phyloP scores from a whole-genome alignment of 2,329 filamentous ascomycete genomes.

The Colletotrichum orchidophilum region DNA sequence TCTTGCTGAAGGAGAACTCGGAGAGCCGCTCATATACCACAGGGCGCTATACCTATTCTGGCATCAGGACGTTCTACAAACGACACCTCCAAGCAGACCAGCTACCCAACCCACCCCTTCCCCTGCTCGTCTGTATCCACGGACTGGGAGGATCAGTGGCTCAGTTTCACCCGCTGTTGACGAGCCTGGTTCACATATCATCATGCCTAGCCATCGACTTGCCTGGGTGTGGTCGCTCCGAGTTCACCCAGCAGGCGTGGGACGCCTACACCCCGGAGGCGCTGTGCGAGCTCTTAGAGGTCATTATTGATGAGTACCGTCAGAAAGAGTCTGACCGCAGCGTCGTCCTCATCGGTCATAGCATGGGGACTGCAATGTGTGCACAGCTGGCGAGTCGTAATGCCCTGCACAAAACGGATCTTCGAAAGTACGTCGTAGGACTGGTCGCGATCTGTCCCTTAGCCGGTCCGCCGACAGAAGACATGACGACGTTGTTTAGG shows the following conservation, averaged over 20 bases:
- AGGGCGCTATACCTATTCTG: conserved; percentile 73
- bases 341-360: conserved; percentile 86
- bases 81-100: conserved; percentile 85
- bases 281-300: conserved; percentile 78
- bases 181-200: conserved; percentile 82
- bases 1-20: conserved; percentile 82
- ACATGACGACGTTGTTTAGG: conserved; percentile 56
- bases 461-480: conserved; percentile 67
- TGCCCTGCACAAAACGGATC: conserved; percentile 54
- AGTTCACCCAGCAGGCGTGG: conserved; percentile 76
- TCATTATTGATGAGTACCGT: conserved; percentile 78
- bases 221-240: conserved; percentile 86
- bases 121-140: conserved; percentile 90
- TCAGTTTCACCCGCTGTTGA: conserved; percentile 85
- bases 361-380: conserved; percentile 85
- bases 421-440: conserved; percentile 76
- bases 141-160: conserved; percentile 91
- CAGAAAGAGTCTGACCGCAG: conserved; percentile 72
- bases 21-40: conserved; percentile 78
- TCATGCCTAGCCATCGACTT: conserved; percentile 90
- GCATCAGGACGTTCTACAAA: conserved; percentile 84
- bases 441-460: conserved; percentile 85
- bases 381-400: conserved; percentile 70
- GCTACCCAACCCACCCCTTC: conserved; percentile 77
- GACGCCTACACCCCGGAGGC: conserved; percentile 82